Conservation (phyloP, 108 stramenopile species). For the Thalassiosira profunda region DNA sequence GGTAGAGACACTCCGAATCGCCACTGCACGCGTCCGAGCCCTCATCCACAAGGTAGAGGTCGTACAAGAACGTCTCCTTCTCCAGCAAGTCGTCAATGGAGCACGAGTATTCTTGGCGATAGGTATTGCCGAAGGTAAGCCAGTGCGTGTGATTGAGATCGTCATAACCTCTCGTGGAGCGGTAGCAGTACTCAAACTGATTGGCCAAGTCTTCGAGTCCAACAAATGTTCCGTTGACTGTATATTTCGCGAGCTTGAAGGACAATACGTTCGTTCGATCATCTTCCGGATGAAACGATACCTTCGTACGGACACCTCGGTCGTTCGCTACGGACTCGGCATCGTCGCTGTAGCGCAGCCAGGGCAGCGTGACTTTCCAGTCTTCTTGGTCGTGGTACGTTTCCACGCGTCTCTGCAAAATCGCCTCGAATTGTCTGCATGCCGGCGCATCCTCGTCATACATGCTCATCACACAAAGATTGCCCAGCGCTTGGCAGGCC, state of each 20-base stretch:
- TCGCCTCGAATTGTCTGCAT: conserved; percentile 45
- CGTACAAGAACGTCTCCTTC: conserved; percentile 70
- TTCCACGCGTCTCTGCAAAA: conserved; percentile 19
- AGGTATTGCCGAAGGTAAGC: conserved; percentile 54
- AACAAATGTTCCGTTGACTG: conserved; percentile 69
- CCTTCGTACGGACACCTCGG: conserved; percentile 54
- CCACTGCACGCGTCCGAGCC: conserved; percentile 28
- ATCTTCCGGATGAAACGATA: conserved; percentile 32
- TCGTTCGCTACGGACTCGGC: conserved; percentile 44
- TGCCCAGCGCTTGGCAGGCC: conserved; percentile 67
- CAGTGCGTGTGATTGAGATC: conserved; percentile 10
- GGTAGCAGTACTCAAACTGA: conserved; percentile 66
- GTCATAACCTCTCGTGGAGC: conserved; percentile 21
- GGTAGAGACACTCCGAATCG: conserved; percentile 50
- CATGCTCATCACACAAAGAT: conserved; percentile 74
- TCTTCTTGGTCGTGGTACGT: conserved; percentile 34
- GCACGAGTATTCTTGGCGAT: conserved; percentile 49
- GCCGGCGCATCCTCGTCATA: conserved; percentile 56
- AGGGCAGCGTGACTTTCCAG: conserved; percentile 66
- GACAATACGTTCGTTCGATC: conserved; percentile 20
- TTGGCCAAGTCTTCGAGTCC: conserved; percentile 61
- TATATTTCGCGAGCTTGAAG: conserved; percentile 66
- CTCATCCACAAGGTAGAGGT: conserved; percentile 72
- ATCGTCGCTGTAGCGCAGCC: conserved; percentile 63
- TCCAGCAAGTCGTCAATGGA: conserved; percentile 43